Percentiles rank a stretch among this genome's conserved stretches.
Conservation (phyloP, 352 stramenopile genomes). For the Plasmopara muralis region DNA sequence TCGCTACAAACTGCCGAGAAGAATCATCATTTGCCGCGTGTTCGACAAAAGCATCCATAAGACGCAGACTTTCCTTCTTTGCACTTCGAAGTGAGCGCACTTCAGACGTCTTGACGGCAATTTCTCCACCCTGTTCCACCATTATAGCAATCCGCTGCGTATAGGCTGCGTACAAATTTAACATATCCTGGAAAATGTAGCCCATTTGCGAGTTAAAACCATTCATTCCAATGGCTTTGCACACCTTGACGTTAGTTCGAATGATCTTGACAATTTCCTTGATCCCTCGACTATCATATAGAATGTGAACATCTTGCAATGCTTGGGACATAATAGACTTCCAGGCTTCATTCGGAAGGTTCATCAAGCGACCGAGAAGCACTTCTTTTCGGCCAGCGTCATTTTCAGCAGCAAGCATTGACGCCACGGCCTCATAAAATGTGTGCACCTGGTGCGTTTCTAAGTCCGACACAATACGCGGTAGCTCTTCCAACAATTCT, state of each 20-base stretch:
- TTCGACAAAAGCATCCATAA: conserved; percentile 96
- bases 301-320: conserved; percentile 62
- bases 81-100: conserved; percentile 91
- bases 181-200: conserved; percentile 97
- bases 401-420: conserved; percentile 74
- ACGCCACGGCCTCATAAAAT: conserved; percentile 98
- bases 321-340: conserved; percentile 81
- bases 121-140: conserved; percentile 88
- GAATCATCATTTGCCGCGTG: conserved; percentile 61
- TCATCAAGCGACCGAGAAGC: conserved; percentile 93
- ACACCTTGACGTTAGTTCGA: conserved; percentile 96
- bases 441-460: conserved; percentile 98
- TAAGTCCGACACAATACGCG: conserved; percentile 95
- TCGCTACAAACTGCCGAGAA: conserved; percentile 79
- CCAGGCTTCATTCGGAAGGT: conserved; percentile 91
- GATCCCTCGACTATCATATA: conserved; percentile 73
- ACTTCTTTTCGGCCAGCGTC: conserved; percentile 82
- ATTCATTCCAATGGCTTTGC: conserved; percentile 89
- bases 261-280: conserved; percentile 97
- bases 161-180: conserved; percentile 99
- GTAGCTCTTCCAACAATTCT: conserved; percentile 93
- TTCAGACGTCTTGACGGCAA: conserved; percentile 92
- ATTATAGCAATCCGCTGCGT: conserved; percentile 93
- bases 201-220: conserved; percentile 97
- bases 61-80: conserved; percentile 95